Conservation (phyloP, 116 monocot species). For the Trichopus zeylanicus region DNA sequence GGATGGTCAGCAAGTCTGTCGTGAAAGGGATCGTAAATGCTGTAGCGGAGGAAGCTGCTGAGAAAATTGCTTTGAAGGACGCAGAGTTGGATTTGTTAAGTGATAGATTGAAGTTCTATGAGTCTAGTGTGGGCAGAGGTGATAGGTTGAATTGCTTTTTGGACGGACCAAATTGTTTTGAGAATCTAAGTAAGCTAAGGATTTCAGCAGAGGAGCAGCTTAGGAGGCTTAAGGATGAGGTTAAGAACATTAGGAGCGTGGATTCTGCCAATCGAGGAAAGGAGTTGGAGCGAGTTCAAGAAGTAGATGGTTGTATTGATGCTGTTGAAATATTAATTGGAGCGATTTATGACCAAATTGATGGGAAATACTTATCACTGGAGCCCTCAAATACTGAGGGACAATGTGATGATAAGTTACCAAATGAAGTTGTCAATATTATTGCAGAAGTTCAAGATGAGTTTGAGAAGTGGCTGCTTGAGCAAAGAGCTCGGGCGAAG, state of each 20-base stretch:
- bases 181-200: constrained; percentile 26
- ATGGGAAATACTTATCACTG: constrained; percentile 10
- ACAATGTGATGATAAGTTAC: constrained; percentile 36
- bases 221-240: constrained; percentile 38
- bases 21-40: constrained; percentile 47
- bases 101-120: constrained; percentile 13
- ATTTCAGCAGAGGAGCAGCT: constrained; percentile 41
- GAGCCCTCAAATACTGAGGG: constrained; percentile 24
- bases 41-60: constrained; percentile 31
- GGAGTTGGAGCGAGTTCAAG: constrained; percentile 12
- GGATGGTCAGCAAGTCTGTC: constrained; percentile 46
- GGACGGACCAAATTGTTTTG: not conserved
- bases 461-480: constrained; percentile 33
- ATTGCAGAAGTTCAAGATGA: constrained; percentile 30
- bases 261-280: constrained; percentile 10
- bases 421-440: constrained; percentile 36
- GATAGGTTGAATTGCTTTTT: not conserved
- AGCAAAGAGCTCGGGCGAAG: constrained; percentile 26
- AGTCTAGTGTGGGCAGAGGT: not conserved
- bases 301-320: constrained; percentile 33
- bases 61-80: constrained; percentile 28
- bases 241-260: constrained; percentile 13
- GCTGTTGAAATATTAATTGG: constrained; percentile 25
- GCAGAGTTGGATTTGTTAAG: constrained; percentile 17
- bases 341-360: constrained; percentile 24